A percentile compares a stretch with the other conserved stretches of the same genome.
phyloP scores from a whole-genome alignment of 2,329 filamentous ascomycete genomes.

The Ascochyta pisi region DNA sequence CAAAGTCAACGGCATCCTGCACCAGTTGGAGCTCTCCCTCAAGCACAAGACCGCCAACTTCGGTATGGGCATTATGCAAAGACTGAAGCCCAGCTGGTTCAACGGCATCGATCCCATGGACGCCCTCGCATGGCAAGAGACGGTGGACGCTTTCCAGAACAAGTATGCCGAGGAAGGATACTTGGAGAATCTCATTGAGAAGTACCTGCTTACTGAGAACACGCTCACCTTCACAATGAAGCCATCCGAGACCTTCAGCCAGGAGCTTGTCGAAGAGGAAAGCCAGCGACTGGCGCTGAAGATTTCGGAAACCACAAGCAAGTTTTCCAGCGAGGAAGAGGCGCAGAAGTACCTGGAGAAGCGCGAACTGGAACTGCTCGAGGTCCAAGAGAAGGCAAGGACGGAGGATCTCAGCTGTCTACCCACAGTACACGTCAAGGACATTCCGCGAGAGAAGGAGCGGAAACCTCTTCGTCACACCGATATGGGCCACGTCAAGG shows the following conservation, averaged over 20 bases:
- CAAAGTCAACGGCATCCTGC: constrained; percentile 92
- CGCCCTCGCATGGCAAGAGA: constrained; percentile 88
- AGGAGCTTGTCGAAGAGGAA: constrained; percentile 79
- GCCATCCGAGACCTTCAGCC: constrained; percentile 76
- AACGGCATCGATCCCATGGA: constrained; percentile 93
- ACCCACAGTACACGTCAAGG: constrained; percentile 84
- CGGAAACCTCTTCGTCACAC: constrained; percentile 70
- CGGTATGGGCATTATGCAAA: constrained; percentile 87
- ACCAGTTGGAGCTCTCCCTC: constrained; percentile 89
- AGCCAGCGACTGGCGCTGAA: constrained; percentile 74
- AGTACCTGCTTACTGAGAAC: constrained; percentile 87
- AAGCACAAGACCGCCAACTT: constrained; percentile 98
- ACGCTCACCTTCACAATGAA: constrained; percentile 94
- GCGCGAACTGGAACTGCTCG: constrained; percentile 79
- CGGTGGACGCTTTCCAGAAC: constrained; percentile 80
- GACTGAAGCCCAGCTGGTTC: constrained; percentile 92
- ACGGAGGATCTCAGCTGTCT: constrained; percentile 86
- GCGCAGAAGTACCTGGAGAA: constrained; percentile 75
- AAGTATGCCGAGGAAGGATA: constrained; percentile 79
- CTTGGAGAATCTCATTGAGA: constrained; percentile 83
- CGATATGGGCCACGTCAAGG: constrained; percentile 67
- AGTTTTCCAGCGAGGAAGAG: constrained; percentile 73
- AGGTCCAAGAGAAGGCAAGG: constrained; percentile 83
- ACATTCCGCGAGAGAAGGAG: constrained; percentile 83
- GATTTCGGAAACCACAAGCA: constrained; percentile 71